Percentiles rank a stretch among this genome's conserved stretches.
Evolutionary conservation across 345 rosid species (phyloP).

Genomic region (Reutealis trisperma): DNA sequence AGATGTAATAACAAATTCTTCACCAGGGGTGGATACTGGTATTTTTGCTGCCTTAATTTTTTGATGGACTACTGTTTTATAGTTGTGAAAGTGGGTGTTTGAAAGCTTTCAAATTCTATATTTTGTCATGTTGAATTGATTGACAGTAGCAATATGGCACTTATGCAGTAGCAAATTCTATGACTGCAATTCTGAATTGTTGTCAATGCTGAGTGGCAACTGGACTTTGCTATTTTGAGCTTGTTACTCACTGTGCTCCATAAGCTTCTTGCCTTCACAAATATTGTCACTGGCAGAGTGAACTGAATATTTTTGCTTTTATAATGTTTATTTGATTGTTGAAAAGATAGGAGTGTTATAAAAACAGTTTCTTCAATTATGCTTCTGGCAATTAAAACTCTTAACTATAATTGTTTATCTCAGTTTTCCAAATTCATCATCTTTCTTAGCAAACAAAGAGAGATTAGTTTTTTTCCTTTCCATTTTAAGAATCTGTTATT

Average conservation of each 20-base stretch:
- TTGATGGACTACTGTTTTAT: neutral
- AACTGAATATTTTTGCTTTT: neutral
- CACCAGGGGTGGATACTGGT: constrained; percentile 54
- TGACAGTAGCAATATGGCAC: neutral
- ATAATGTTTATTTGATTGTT: neutral
- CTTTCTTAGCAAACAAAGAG: neutral
- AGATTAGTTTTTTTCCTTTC: neutral
- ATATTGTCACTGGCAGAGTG: neutral
- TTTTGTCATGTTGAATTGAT: neutral
- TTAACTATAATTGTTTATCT: neutral
- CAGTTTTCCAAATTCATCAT: neutral
- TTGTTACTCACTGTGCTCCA: neutral
- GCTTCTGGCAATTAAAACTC: neutral
- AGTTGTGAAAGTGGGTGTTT: neutral
- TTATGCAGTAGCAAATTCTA: no score
- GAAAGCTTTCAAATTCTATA: neutral
- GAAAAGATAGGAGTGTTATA: neutral
- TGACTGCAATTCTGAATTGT: no score
- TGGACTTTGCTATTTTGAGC: no score
- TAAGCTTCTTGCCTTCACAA: neutral
- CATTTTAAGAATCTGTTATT: neutral
- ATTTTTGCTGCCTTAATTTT: neutral
- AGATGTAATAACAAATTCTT: constrained; percentile 35
- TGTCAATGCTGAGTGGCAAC: no score
- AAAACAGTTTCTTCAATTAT: neutral